Conservation (phyloP, 495 filamentous ascomycete genomes). For the Saxophila tyrrhenica region DNA sequence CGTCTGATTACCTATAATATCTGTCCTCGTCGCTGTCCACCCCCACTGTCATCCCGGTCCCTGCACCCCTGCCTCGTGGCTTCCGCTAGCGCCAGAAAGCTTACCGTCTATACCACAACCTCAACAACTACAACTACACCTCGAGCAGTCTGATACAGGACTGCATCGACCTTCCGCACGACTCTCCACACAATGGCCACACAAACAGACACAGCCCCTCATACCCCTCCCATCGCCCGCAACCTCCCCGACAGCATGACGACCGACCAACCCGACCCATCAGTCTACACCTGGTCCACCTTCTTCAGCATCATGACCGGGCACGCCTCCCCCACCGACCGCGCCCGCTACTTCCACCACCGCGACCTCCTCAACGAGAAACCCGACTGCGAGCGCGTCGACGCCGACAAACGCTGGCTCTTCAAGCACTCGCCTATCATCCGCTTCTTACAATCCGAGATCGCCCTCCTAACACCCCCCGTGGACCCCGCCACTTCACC, state of each 20-base stretch:
- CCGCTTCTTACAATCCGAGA: slow-evolving; percentile 69
- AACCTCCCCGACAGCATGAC: too few relatives aligned
- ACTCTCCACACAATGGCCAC: slow-evolving; percentile 1
- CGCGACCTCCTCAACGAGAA: slow-evolving; percentile 55
- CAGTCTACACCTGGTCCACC: slow-evolving; percentile 28
- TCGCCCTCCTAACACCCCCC: slow-evolving; percentile 61
- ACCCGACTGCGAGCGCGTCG: slow-evolving; percentile 63
- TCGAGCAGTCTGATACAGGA: too few relatives aligned
- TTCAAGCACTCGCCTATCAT: slow-evolving; percentile 74
- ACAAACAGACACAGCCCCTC: not conserved
- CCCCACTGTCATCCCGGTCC: too few relatives aligned
- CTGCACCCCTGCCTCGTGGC: too few relatives aligned
- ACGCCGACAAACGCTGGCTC: slow-evolving; percentile 65
- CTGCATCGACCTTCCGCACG: too few relatives aligned
- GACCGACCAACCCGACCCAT: slow-evolving; percentile 14
- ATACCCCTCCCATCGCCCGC: slow-evolving; percentile 1
- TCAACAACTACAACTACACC: too few relatives aligned
- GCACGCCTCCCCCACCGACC: slow-evolving; percentile 53
- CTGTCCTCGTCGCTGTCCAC: too few relatives aligned
- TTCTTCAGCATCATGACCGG: slow-evolving; percentile 62
- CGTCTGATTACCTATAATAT: too few relatives aligned
- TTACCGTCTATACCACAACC: too few relatives aligned
- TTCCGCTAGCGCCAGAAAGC: too few relatives aligned
- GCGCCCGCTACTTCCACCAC: slow-evolving; percentile 57
- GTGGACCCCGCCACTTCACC: too few relatives aligned